phyloP scores from a whole-genome alignment of 306 rosid species.

The Hylodesmum podocarpum region DNA sequence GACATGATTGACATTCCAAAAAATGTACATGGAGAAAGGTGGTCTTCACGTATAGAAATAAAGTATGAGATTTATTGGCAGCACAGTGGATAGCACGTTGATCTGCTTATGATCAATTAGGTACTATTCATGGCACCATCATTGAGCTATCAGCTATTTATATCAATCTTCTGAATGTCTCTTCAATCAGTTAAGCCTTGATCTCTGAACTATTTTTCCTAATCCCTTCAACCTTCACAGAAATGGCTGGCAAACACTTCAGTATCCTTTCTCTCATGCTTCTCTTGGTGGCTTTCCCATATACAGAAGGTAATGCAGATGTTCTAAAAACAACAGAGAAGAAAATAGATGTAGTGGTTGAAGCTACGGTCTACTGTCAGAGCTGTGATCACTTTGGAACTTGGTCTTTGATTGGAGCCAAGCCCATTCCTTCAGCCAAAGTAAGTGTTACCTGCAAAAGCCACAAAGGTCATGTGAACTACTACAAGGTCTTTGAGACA shows the following conservation, averaged over 20 bases:
- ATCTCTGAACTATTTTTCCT: background rate
- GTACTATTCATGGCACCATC: background rate
- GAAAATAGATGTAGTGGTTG: constrained; percentile 61
- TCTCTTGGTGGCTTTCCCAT: constrained; percentile 41
- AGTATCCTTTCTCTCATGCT: constrained; percentile 44
- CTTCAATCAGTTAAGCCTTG: constrained; percentile 14
- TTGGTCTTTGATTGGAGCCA: constrained; percentile 75
- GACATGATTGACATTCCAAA: too few species aligned
- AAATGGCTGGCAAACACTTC: constrained; percentile 56
- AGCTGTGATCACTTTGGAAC: constrained; percentile 68
- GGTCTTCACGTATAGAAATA: constrained; percentile 53
- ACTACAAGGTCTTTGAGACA: constrained; percentile 73
- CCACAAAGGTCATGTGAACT: constrained; percentile 59
- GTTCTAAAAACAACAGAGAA: constrained; percentile 30
- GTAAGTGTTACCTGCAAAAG: constrained; percentile 83
- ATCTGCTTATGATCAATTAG: background rate
- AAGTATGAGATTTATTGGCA: constrained; percentile 35
- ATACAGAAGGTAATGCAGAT: constrained; percentile 31
- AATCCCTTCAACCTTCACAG: background rate
- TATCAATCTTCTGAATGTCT: constrained; percentile 17
- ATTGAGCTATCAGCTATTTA: constrained; percentile 22
- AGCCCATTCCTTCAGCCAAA: constrained; percentile 68
- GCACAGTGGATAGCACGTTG: constrained; percentile 61
- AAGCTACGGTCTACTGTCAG: constrained; percentile 81
- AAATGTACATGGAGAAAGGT: constrained; percentile 17